phyloP scores from a whole-genome alignment of 352 stramenopile genomes.

The Thraustochytrium striatum region DNA sequence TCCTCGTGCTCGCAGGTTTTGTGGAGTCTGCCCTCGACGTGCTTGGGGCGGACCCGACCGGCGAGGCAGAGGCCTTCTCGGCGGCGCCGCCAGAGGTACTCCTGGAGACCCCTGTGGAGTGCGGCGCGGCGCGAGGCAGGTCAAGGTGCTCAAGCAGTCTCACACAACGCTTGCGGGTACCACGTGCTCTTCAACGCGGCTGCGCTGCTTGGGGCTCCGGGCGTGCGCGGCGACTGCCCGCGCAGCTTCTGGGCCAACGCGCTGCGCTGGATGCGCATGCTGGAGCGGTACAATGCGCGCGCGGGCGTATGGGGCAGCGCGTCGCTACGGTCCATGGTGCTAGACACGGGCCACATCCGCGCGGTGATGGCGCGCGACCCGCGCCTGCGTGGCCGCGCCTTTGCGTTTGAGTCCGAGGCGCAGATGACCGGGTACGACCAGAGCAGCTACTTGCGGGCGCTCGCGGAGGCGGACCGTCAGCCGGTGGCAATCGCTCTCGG shows the following conservation, averaged over 20 bases:
- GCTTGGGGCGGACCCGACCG: neutral
- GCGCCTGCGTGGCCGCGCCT: neutral
- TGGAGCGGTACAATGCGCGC: neutral
- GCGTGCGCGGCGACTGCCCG: neutral
- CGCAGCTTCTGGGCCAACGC: slow-evolving; percentile 15
- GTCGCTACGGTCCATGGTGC: neutral
- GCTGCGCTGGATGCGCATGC: neutral
- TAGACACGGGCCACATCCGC: slow-evolving; percentile 10
- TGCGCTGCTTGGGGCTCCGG: neutral
- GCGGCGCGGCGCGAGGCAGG: neutral
- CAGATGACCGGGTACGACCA: neutral
- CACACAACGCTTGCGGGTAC: slow-evolving; percentile 25
- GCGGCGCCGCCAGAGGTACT: neutral
- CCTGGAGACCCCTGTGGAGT: neutral
- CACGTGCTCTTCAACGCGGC: slow-evolving; percentile 30
- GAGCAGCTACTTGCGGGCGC: neutral
- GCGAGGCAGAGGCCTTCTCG: neutral
- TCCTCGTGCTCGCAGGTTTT: neutral
- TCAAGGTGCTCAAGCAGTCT: neutral
- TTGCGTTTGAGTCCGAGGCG: neutral
- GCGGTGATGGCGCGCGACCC: neutral
- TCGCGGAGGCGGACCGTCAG: neutral
- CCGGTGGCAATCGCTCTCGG: neutral
- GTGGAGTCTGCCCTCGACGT: neutral
- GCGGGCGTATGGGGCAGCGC: neutral